Evolutionary conservation across 2,329 filamentous ascomycete species (phyloP).

Genomic region (Arthrobotrys megalospora): DNA sequence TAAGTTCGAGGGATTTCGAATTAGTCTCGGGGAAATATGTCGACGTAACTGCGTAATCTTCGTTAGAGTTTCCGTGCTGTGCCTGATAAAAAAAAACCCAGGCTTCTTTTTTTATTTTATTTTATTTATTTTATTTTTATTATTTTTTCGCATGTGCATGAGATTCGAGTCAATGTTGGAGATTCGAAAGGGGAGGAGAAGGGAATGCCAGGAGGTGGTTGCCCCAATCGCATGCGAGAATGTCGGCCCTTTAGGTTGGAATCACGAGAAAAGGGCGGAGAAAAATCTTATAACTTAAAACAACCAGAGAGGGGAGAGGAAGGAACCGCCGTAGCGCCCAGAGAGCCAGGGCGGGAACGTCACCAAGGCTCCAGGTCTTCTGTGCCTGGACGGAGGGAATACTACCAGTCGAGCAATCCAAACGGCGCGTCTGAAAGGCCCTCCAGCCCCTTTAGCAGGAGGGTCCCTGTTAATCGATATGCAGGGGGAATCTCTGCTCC

Average conservation of each 20-base stretch:
- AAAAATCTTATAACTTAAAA: conserved; percentile 55
- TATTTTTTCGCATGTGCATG: conserved; percentile 29
- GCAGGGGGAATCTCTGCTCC: conserved; percentile 49
- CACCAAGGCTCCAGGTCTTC: conserved; percentile 31
- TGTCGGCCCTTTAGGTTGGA: conserved; percentile 49
- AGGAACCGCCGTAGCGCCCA: conserved; percentile 42
- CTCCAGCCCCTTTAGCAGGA: conserved; percentile 55
- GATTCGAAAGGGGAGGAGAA: conserved; percentile 42
- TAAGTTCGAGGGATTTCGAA: conserved; percentile 11
- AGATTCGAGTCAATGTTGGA: conserved; percentile 7
- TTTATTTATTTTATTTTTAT: conserved; percentile 15
- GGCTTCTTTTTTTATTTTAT: background rate
- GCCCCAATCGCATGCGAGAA: conserved; percentile 50
- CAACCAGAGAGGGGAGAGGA: conserved; percentile 54
- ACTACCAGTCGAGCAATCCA: conserved; percentile 35
- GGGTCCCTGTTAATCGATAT: conserved; percentile 58
- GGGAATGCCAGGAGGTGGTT: conserved; percentile 50
- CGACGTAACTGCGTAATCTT: conserved; percentile 59
- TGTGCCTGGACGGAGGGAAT: background rate
- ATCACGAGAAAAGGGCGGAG: conserved; percentile 57
- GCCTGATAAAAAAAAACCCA: background rate
- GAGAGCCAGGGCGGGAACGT: conserved; percentile 48
- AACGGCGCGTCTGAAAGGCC: conserved; percentile 51
- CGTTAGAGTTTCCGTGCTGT: conserved; percentile 32
- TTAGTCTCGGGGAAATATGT: background rate